phyloP scores from a whole-genome alignment of 805 yeast genomes.

The Candida manassasensis region DNA sequence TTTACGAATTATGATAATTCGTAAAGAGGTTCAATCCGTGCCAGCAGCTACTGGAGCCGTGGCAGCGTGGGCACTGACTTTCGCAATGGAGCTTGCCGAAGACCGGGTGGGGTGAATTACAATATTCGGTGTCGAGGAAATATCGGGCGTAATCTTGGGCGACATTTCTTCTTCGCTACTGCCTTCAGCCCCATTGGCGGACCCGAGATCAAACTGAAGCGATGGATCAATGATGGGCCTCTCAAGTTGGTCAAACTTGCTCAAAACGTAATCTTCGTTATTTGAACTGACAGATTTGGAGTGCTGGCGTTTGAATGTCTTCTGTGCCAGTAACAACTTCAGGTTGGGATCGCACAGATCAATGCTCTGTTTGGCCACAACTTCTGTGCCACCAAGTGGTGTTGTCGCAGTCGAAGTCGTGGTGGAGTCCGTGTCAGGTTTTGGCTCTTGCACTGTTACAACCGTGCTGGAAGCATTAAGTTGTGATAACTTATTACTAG shows the following conservation, averaged over 20 bases:
- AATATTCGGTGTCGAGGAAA: neutral
- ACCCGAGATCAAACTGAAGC: slow-evolving; percentile 27
- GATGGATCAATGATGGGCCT: slow-evolving; percentile 43
- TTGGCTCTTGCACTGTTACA: neutral
- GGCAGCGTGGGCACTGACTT: no score
- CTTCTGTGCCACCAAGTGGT: neutral
- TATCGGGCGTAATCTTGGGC: slow-evolving; percentile 1
- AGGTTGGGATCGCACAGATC: neutral
- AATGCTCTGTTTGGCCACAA: neutral
- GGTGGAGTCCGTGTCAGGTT: neutral
- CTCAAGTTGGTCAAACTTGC: slow-evolving; percentile 30
- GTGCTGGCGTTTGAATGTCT: slow-evolving; percentile 20
- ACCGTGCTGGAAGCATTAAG: slow-evolving; percentile 2
- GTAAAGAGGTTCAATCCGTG: no score
- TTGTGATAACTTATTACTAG: slow-evolving; percentile 2
- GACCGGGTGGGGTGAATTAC: neutral
- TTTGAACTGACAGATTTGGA: slow-evolving; percentile 31
- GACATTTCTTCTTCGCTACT: slow-evolving; percentile 4
- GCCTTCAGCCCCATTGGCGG: slow-evolving; percentile 1
- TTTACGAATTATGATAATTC: no score
- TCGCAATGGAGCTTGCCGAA: no score
- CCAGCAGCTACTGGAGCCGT: no score
- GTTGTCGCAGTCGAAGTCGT: neutral
- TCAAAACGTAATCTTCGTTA: slow-evolving; percentile 32
- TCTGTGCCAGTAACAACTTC: neutral